These are phyloP conservation scores for Chlorella ohadii DNA, from an alignment of 139 green algal species.

Conservation along the genomic window DNA sequence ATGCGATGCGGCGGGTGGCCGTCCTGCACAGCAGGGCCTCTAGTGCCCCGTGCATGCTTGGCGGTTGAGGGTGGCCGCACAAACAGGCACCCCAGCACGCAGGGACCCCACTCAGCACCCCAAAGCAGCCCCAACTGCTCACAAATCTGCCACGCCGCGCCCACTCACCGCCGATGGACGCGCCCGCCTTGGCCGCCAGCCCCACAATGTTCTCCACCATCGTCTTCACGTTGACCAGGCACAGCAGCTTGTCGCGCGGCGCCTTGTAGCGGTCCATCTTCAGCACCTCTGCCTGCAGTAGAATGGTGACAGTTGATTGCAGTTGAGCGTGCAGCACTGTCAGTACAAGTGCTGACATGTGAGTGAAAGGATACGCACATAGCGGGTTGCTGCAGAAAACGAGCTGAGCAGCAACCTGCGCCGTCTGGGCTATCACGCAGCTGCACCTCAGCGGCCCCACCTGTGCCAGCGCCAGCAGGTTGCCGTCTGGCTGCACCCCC, in stretches of 20 bases:
- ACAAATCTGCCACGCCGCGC: neutral
- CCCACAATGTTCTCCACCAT: constrained; percentile 45
- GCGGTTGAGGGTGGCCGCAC: too few relatives aligned
- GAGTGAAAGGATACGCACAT: neutral
- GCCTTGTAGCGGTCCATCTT: constrained; percentile 93
- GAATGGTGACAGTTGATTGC: neutral
- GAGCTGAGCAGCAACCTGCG: too few relatives aligned
- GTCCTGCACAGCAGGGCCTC: too few relatives aligned
- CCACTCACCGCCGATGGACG: constrained; percentile 30
- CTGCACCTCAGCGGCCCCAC: neutral
- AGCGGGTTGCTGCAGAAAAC: too few relatives aligned
- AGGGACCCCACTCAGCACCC: too few relatives aligned
- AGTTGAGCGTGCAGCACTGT: neutral
- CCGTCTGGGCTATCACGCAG: too few relatives aligned
- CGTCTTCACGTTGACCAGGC: constrained; percentile 86
- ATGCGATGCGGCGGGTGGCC: neutral
- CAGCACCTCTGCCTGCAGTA: constrained; percentile 80
- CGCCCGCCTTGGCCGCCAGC: constrained; percentile 26
- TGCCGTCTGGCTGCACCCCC: constrained; percentile 41
- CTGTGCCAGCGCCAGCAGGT: constrained; percentile 66
- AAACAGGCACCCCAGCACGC: too few relatives aligned
- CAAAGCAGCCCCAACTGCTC: too few relatives aligned
- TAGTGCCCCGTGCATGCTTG: too few relatives aligned
- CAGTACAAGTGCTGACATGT: neutral
- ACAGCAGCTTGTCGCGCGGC: constrained; percentile 97